Evolutionary conservation across 106 monocot species (phyloP), one percentile per base, ranked within the genome.

Genomic region (Vanilla planifolia): DNA sequence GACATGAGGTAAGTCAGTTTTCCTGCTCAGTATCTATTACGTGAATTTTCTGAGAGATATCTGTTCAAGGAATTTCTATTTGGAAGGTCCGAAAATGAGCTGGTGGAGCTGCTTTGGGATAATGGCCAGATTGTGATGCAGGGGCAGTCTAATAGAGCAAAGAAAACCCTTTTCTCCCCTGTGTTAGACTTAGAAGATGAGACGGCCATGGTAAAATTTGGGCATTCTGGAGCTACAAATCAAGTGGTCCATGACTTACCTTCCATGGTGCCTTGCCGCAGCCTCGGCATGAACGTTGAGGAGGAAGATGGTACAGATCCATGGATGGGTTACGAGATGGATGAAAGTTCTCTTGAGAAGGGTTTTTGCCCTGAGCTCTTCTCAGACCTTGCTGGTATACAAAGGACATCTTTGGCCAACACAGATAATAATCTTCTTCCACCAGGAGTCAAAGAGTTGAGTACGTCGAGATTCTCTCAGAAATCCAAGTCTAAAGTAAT

Each of bases 291-390:
- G 24, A 43, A 65, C 60, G 36, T 43, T 16, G 64, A 75, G 3
- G 68, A 71, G 3, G 68, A 71, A 33, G 76, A 79, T 45, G 80
- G 78, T 39, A 70, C 68, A 37, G 66, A 48, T 9, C 86, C 86
- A 2, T 90, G 86, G 95, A 66, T 84, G 17, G 78, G 75, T 71
- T 87, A 73, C 57, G 68, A 83, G 7, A 76, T 86, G 8, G 90
- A 90, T 21, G 94, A 86, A 22, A 75, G 78, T 53, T 42, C 82
- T 45, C 45, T 77, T 4, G 58, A 72, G 16, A 51, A 58, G 16
- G 79, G 76, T 55, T 82, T 73, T 17, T 61, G 52, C 63, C 75
- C 82, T 0, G 85, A 79, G 51, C 80, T 77, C 77, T 69, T 85
- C 17, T 73, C 75, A 1, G 85, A 83, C 35, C 73, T 75, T 35